Evolutionary conservation across 2,329 filamentous ascomycete species (phyloP), one percentile per base, ranked within the genome.

Genomic region (Pseudofabraea citricarpa): DNA sequence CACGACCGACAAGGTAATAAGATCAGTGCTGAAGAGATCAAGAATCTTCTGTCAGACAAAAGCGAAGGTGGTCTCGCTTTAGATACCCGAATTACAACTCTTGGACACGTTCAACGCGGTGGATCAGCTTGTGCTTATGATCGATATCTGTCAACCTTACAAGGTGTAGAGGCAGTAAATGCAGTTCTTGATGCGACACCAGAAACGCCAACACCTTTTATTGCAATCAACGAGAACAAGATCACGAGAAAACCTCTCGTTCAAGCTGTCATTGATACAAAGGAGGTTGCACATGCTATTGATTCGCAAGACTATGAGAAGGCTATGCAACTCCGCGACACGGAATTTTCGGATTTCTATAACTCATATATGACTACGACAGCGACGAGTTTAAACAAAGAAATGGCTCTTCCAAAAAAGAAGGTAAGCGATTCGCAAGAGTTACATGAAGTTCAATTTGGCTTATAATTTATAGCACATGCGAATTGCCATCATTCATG

Each of bases 191-290:
- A 95, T 53, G 87, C 89, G 39, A 94, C 83, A 0, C 90, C 93
- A 8, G 85, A 93, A 33, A 91, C 87, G 0, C 87, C 89, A 43
- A 95, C 90, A 38, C 91, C 90, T 45, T 90, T 98, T 60, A 97
- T 98, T 61, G 90, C 90, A 55, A 90, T 98, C 55, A 90, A 85
- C 51, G 93, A 98, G 72, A 97, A 97, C 77, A 95, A 98, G 71
- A 97, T 98, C 61, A 83, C 90, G 52, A 81, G 90, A 43, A 90
- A 90, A 56, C 85, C 90, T 16, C 72, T 98, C 20, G 86, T 97
- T 72, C 79, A 95, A 61, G 90, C 93, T 1, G 93, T 98, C 9
- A 71, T 79, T 36, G 79, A 90, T 58, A 98, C 93, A 21, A 85
- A 96, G 64, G 77, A 86, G 43, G 88, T 97, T 1, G 80, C 89